Base-by-base conservation (phyloP, 1,284 basidiomycete species). In the Takashimella koratensis region DNA sequence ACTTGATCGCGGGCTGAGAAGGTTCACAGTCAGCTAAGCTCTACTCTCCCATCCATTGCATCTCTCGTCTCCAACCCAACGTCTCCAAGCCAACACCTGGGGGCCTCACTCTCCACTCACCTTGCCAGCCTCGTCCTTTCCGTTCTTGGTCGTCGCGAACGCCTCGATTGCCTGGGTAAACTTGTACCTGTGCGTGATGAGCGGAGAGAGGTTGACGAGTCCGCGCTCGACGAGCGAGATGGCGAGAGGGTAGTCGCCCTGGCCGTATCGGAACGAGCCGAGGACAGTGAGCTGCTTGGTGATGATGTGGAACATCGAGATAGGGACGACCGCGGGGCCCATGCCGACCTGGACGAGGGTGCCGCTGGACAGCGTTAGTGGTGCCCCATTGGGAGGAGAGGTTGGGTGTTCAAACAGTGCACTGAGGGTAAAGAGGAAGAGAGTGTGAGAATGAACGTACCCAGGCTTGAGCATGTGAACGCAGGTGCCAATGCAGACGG, bases 111-210 rank as follows among this genome's bases (percentile, higher is more conserved):
- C 16, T 8, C 16, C 10, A 36, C 30, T 8, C 20, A 43, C 21
- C 20, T 73, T 79, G 26, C 81, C 81, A 59, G 80, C 78, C 36
- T 72, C 81, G 53, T 89, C 87, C 77, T 87, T 89, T 36, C 93
- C 92, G 30, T 67, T 68, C 51, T 77, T 74, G 43, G 79, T 81
- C 12, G 77, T 72, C 47, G 80, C 76, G 63, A 83, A 83, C 1
- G 82, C 82, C 58, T 76, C 72, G 49, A 77, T 60, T 0, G 82
- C 79, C 56, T 76, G 77, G 43, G 74, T 66, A 65, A 81, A 81
- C 39, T 74, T 60, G 69, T 79, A 80, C 84, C 90, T 81, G 77
- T 81, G 80, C 5, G 79, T 79, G 59, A 80, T 75, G 19, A 81
- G 65, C 16, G 79, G 78, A 52, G 78, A 78, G 54, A 83, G 77